phyloP scores from a whole-genome alignment of 2,329 filamentous ascomycete genomes.

The Chrysoporthe cubensis region DNA sequence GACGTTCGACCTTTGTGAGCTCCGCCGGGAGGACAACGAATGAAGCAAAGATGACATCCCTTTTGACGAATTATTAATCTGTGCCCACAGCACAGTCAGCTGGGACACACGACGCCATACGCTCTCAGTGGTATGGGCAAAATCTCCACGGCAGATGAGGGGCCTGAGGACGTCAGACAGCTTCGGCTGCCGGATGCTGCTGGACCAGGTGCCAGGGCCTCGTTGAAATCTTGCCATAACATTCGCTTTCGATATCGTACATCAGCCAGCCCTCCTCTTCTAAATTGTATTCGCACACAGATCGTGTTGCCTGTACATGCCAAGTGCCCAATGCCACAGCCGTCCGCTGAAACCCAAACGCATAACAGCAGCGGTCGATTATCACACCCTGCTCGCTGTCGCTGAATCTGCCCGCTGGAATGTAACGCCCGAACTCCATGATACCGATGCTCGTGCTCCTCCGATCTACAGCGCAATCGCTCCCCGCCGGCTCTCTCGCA shows the following conservation, averaged over 20 bases:
- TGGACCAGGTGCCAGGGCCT: neutral
- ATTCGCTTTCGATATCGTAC: slow-evolving; percentile 1
- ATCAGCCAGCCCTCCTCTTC: neutral
- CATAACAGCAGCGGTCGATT: neutral
- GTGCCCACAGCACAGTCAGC: no score
- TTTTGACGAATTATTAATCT: no score
- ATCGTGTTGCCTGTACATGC: neutral
- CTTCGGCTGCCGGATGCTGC: neutral
- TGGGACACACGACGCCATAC: no score
- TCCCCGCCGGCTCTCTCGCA: slow-evolving; percentile 80
- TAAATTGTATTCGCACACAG: neutral
- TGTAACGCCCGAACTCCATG: slow-evolving; percentile 22
- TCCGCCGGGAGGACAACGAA: no score
- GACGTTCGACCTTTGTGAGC: no score
- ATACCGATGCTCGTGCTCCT: slow-evolving; percentile 24
- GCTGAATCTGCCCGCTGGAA: slow-evolving; percentile 3
- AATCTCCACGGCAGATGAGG: neutral
- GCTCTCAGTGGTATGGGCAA: neutral
- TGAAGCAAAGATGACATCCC: no score
- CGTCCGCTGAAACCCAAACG: neutral
- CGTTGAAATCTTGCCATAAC: neutral
- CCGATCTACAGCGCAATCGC: slow-evolving; percentile 70
- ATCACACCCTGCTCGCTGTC: neutral
- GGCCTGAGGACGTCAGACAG: neutral
- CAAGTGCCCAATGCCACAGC: neutral